phyloP scores from a whole-genome alignment of 495 filamentous ascomycete species.

The Lepidopterella palustris region DNA sequence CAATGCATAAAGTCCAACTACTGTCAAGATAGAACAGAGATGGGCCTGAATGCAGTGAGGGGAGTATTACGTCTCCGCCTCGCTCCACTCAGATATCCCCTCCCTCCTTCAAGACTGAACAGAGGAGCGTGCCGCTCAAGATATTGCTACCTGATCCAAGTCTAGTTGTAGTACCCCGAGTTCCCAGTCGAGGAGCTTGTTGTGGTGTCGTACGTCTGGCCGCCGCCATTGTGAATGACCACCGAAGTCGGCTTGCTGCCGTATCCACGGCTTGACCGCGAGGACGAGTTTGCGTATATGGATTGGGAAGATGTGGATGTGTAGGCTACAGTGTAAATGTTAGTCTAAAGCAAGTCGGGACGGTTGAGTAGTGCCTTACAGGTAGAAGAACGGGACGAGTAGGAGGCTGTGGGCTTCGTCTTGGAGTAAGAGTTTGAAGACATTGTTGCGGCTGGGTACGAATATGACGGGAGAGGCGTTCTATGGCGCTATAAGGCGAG shows the following conservation, averaged over 20 bases:
- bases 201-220: constrained; percentile 23
- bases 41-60: too few relatives aligned
- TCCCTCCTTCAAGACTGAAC: background rate
- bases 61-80: background rate
- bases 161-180: constrained; percentile 25
- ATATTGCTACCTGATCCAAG: background rate
- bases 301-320: constrained; percentile 9
- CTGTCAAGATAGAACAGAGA: too few relatives aligned
- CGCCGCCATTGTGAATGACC: constrained; percentile 25
- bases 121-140: background rate
- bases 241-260: constrained; percentile 13
- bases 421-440: constrained; percentile 23
- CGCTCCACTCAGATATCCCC: background rate
- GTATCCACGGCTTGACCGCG: constrained; percentile 14
- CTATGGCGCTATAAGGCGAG: constrained; percentile 12
- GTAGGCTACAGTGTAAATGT: constrained; percentile 1
- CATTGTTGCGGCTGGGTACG: constrained; percentile 12
- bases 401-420: constrained; percentile 15
- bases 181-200: constrained; percentile 22
- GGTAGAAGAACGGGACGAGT: constrained; percentile 15
- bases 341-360: background rate
- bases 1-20: background rate
- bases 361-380: background rate
- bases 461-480: constrained; percentile 8
- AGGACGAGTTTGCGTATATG: constrained; percentile 21